Percentiles rank a stretch among this genome's conserved stretches.
These are phyloP conservation scores for Colletotrichum truncatum DNA, from an alignment of 2,329 filamentous ascomycete species.

Conservation along the genomic window DNA sequence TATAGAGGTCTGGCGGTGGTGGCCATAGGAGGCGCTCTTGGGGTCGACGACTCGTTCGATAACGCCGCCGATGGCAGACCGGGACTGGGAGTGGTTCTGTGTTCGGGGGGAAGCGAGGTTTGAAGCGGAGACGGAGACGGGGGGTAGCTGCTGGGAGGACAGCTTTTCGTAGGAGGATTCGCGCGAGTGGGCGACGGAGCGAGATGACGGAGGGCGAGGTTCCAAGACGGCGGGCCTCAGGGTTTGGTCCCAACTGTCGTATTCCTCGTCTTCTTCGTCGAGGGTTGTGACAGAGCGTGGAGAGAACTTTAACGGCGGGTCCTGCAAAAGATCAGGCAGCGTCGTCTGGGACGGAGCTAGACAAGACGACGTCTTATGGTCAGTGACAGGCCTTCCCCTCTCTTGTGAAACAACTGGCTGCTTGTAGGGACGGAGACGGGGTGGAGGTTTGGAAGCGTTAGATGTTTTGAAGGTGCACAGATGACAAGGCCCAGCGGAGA, in stretches of 20 bases:
- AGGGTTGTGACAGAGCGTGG: conserved; percentile 59
- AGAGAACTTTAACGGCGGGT: conserved; percentile 60
- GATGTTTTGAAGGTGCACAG: conserved; percentile 33
- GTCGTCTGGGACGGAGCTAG: conserved; percentile 68
- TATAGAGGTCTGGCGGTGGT: conserved; percentile 96
- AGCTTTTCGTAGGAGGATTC: conserved; percentile 68
- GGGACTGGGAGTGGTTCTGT: conserved; percentile 50
- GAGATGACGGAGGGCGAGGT: conserved; percentile 41
- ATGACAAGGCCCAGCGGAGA: conserved; percentile 19
- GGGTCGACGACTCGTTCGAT: conserved; percentile 65
- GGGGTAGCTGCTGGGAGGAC: conserved; percentile 38
- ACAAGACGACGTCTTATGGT: conserved; percentile 32
- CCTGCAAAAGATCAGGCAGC: conserved; percentile 63
- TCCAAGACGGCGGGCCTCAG: conserved; percentile 57
- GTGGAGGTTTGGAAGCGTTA: conserved; percentile 30
- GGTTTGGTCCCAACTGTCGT: conserved; percentile 60
- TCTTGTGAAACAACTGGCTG: conserved; percentile 41
- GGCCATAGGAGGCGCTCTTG: conserved; percentile 73
- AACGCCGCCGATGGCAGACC: conserved; percentile 50
- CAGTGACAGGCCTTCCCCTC: conserved; percentile 35
- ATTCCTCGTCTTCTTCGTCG: conserved; percentile 60
- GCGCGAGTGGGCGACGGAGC: conserved; percentile 61
- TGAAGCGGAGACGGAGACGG: conserved; percentile 30
- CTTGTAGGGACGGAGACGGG: conserved; percentile 32
- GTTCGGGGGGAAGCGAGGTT: conserved; percentile 45